Base-by-base conservation (phyloP, 1,139 yeast genomes). In the Eremothecium coryli region DNA sequence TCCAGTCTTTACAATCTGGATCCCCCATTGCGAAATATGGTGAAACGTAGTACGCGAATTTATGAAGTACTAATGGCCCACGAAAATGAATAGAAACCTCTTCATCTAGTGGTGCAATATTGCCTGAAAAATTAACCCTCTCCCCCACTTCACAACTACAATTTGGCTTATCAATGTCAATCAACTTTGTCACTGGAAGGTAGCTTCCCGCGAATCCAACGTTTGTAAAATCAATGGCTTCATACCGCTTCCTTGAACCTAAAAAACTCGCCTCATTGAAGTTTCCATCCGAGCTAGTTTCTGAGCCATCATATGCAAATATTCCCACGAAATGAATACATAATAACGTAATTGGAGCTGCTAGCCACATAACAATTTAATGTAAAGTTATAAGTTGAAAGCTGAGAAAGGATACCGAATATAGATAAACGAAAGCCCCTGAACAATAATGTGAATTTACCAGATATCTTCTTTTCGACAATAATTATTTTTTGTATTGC, bases 1-100 rank as follows among this genome's bases (percentile, higher is more conserved):
- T 44, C 76, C 76, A 72, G 16, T 48, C 54, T 12, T 66, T 59
- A 10, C 58, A 41, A 24, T 57, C 48, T 26, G 33, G 39, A 31
- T 47, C 60, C 31, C 43, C 45, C 4, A 53, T 42, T 10, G 38
- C 40, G 40, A 60, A 63, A 16, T 54, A 43, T 21, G 61, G 61
- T 18, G 66, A 40, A 15, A 69, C 58, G 60, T 77, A 80, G 43
- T 68, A 81, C 33, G 76, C 88, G 56, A 79, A 79, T 50, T 77
- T 72, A 43, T 64, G 63, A 50, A 78, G 65, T 41, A 64, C 64
- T 42, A 80, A 54, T 15, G 93, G 93, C 45, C 93, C 93, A 66
- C 93, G 74, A 59, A 80, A 71, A 56, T 81, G 93, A 22, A 80
- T 82, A n/a, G 86, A 76, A 36, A 81, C 61, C 49, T 76, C 84